phyloP scores from a whole-genome alignment of 2,329 filamentous ascomycete genomes.

The Fusarium chuoi region DNA sequence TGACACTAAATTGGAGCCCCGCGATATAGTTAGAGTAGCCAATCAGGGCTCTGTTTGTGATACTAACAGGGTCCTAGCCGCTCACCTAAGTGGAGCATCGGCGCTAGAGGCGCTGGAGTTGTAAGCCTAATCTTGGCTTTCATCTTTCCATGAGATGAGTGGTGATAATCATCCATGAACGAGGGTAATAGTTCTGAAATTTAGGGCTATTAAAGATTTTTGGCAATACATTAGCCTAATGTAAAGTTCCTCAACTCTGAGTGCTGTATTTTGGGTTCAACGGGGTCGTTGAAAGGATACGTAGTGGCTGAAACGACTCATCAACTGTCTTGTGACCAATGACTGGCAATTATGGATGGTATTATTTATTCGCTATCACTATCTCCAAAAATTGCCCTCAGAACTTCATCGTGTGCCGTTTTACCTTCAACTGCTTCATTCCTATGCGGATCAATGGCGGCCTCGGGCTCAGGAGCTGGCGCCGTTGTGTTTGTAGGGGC shows the following conservation, averaged over 20 bases:
- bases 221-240: not conserved
- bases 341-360: not conserved
- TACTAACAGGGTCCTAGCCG: constrained; percentile 38
- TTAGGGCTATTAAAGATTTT: not conserved
- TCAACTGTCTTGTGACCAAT: not conserved
- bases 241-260: not conserved
- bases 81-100: constrained; percentile 34
- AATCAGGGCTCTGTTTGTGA: constrained; percentile 14
- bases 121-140: constrained; percentile 28
- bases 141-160: constrained; percentile 26
- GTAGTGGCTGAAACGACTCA: not conserved
- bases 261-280: not conserved
- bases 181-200: not conserved
- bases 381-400: constrained; percentile 93
- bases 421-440: constrained; percentile 76
- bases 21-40: constrained; percentile 21
- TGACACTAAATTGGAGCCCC: constrained; percentile 44
- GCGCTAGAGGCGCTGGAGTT: constrained; percentile 37
- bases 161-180: not conserved
- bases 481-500: not conserved
- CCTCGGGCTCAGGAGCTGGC: constrained; percentile 20
- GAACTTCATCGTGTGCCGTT: constrained; percentile 81
- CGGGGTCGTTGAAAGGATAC: not conserved
- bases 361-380: constrained; percentile 71
- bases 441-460: constrained; percentile 70